These are phyloP conservation scores for Saitoella complicata DNA, from an alignment of 805 yeast genomes.

Conservation along the genomic window DNA sequence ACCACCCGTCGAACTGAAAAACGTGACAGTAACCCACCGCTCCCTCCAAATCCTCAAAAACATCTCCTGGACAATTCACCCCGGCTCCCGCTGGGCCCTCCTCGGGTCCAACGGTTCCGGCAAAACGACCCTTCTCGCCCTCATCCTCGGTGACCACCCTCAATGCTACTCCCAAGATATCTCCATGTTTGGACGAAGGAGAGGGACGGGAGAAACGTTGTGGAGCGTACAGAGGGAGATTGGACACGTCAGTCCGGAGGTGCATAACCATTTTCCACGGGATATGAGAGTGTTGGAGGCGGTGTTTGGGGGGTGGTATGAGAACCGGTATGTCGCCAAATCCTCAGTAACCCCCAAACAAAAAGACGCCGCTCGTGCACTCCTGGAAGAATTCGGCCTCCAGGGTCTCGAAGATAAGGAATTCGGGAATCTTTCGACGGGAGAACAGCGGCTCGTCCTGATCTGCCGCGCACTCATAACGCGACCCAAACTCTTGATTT, in stretches of 20 bases:
- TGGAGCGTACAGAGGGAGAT: neutral
- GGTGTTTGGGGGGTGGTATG: constrained; percentile 1
- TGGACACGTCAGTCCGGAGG: constrained; percentile 1
- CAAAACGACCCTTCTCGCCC: constrained; percentile 2
- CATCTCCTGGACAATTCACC: constrained; percentile 1
- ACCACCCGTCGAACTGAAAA: neutral
- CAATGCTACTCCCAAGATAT: neutral
- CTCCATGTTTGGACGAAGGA: neutral
- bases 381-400: neutral
- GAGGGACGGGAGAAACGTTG: neutral
- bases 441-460: constrained; percentile 1
- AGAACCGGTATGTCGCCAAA: neutral
- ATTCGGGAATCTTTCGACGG: neutral
- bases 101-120: constrained; percentile 2
- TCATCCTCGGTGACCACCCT: constrained; percentile 2
- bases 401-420: neutral
- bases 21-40: neutral
- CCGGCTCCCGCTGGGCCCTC: constrained; percentile 1
- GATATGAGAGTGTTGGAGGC: neutral
- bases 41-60: neutral
- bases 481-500: neutral
- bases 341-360: neutral
- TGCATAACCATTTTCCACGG: constrained; percentile 2
- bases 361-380: neutral
- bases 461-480: neutral